Conservation (phyloP, 2,329 filamentous ascomycete species). For the Talaromyces sp. region DNA sequence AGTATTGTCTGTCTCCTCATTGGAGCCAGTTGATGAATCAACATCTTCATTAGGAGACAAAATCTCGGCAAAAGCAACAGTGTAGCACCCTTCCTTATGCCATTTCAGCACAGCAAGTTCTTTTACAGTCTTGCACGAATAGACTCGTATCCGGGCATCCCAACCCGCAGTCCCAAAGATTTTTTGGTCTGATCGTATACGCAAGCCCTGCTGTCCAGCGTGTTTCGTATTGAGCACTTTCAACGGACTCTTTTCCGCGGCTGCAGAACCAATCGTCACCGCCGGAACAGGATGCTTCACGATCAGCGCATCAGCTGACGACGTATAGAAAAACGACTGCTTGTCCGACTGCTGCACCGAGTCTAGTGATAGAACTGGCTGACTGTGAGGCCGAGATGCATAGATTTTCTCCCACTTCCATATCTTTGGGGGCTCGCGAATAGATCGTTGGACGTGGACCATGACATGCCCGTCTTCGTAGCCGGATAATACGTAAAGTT, state of each 20-base stretch:
- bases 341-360: constrained; percentile 41
- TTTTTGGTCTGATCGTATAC: constrained; percentile 70
- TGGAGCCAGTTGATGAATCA: not conserved
- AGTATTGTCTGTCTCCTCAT: not conserved
- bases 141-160: constrained; percentile 78
- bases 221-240: constrained; percentile 73
- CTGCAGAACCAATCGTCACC: not conserved
- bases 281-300: constrained; percentile 65
- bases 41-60: not conserved
- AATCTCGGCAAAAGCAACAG: constrained; percentile 62
- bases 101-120: constrained; percentile 91
- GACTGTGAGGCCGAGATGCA: constrained; percentile 61
- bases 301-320: constrained; percentile 72
- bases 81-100: constrained; percentile 85
- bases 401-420: constrained; percentile 55
- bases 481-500: constrained; percentile 62
- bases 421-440: constrained; percentile 12
- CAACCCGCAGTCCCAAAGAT: constrained; percentile 89
- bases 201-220: constrained; percentile 78
- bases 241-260: constrained; percentile 39
- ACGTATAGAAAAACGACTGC: constrained; percentile 63
- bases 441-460: constrained; percentile 50
- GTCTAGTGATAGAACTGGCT: constrained; percentile 74
- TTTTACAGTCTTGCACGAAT: constrained; percentile 71
- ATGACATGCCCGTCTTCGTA: constrained; percentile 80